Percentiles rank a stretch among this genome's conserved stretches.
Evolutionary conservation across 2,329 filamentous ascomycete genomes (phyloP).

Genomic region (Dothiorella sarmentorum): DNA sequence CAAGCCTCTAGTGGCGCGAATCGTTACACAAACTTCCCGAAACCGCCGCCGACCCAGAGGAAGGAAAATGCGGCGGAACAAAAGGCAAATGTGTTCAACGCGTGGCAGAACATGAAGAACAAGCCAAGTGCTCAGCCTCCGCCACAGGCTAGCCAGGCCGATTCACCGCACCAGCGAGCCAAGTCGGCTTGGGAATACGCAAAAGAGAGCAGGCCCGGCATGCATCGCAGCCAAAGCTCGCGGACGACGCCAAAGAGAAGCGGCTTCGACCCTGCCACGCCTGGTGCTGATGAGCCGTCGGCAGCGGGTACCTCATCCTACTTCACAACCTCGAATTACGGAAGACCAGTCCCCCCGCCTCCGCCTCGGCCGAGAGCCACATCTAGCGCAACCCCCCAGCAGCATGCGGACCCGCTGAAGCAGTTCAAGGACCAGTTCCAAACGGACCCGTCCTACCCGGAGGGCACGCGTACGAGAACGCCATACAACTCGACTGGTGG

Average conservation of each 20-base stretch:
- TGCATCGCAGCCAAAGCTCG: slow-evolving; percentile 39
- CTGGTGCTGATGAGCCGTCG: slow-evolving; percentile 58
- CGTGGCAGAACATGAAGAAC: slow-evolving; percentile 50
- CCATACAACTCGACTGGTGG: slow-evolving; percentile 53
- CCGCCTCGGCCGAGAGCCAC: slow-evolving; percentile 11
- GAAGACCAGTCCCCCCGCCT: slow-evolving; percentile 25
- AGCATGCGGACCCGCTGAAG: slow-evolving; percentile 39
- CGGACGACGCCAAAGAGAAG: slow-evolving; percentile 49
- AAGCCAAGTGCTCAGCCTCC: slow-evolving; percentile 23
- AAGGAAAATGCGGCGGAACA: slow-evolving; percentile 35
- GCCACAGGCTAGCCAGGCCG: background rate
- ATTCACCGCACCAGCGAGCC: slow-evolving; percentile 2
- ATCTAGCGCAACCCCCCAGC: slow-evolving; percentile 29
- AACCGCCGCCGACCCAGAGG: slow-evolving; percentile 33
- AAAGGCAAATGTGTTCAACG: slow-evolving; percentile 44
- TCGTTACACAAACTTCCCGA: slow-evolving; percentile 45
- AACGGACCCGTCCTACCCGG: slow-evolving; percentile 43
- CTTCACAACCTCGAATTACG: slow-evolving; percentile 29
- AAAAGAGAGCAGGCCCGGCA: slow-evolving; percentile 31
- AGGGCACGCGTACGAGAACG: slow-evolving; percentile 47
- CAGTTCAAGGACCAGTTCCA: slow-evolving; percentile 30
- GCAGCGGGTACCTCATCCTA: slow-evolving; percentile 53
- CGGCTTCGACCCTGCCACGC: slow-evolving; percentile 57
- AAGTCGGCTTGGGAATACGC: slow-evolving; percentile 19
- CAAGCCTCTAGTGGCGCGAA: slow-evolving; percentile 39